Conservation (phyloP, 1,139 yeast species). For the Kodamaea anthophila region DNA sequence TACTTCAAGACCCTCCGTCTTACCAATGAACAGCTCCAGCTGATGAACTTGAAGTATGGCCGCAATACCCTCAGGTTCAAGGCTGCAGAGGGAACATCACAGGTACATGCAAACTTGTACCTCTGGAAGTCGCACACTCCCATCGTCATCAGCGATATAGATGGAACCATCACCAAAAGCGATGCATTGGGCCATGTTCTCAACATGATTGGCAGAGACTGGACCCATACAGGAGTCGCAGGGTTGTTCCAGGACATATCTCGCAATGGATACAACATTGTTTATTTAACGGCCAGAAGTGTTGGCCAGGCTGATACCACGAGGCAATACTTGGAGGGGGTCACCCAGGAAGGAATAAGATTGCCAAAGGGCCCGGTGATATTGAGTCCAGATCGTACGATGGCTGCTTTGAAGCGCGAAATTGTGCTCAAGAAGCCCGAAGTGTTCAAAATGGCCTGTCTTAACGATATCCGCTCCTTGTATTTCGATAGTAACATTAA, state of each 20-base stretch:
- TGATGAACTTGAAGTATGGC: slow-evolving; percentile 71
- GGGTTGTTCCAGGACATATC: slow-evolving; percentile 79
- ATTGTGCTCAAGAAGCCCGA: slow-evolving; percentile 94
- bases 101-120: slow-evolving; percentile 65
- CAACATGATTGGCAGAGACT: slow-evolving; percentile 90
- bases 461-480: slow-evolving; percentile 74
- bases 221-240: slow-evolving; percentile 98
- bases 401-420: slow-evolving; percentile 90
- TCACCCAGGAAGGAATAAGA: slow-evolving; percentile 64
- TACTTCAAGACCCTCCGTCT: slow-evolving; percentile 85
- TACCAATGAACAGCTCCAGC: slow-evolving; percentile 82
- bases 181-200: slow-evolving; percentile 97
- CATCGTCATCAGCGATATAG: slow-evolving; percentile 93
- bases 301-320: slow-evolving; percentile 97
- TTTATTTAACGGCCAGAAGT: slow-evolving; percentile 90
- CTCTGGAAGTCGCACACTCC: slow-evolving; percentile 85
- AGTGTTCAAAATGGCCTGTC: slow-evolving; percentile 95
- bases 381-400: slow-evolving; percentile 90
- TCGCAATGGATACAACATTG: slow-evolving; percentile 83
- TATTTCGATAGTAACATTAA: slow-evolving; percentile 28
- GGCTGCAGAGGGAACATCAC: slow-evolving; percentile 77
- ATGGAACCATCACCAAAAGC: slow-evolving; percentile 96
- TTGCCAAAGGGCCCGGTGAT: slow-evolving; percentile 94
- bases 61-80: slow-evolving; percentile 72
- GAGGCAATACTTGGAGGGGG: slow-evolving; percentile 71